Evolutionary conservation across 768 basidiomycete genomes (phyloP).

Genomic region (Phlebiopsis gigantea): DNA sequence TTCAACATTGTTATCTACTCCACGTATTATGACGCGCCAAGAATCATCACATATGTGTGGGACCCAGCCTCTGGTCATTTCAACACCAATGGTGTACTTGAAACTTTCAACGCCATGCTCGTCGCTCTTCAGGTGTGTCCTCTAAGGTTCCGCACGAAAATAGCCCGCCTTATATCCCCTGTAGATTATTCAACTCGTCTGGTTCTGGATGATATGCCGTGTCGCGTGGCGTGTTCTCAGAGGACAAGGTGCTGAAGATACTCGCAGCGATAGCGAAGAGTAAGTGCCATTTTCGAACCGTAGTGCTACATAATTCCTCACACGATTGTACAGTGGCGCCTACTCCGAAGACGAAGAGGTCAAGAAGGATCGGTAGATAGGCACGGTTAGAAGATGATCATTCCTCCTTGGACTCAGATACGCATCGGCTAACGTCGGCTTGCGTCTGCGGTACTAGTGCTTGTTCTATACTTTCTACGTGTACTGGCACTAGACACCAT

Average conservation of each 20-base stretch:
- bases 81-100: conserved; percentile 39
- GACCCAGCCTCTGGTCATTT: conserved; percentile 52
- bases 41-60: conserved; percentile 51
- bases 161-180: too few species aligned
- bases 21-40: conserved; percentile 44
- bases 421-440: neutral
- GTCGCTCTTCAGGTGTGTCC: conserved; percentile 56
- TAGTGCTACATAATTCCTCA: neutral
- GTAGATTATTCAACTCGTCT: conserved; percentile 70
- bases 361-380: conserved; percentile 10
- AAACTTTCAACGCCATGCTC: conserved; percentile 50
- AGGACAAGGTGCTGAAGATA: conserved; percentile 76
- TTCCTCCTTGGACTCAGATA: neutral
- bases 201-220: conserved; percentile 83
- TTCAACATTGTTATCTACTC: conserved; percentile 71
- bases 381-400: neutral
- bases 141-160: too few species aligned
- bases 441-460: neutral
- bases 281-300: neutral
- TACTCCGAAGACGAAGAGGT: conserved; percentile 8
- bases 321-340: neutral
- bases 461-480: neutral
- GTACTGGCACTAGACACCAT: neutral
- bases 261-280: conserved; percentile 79
- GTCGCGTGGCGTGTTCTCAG: conserved; percentile 78